Percentiles rank a stretch among this genome's conserved stretches.
These are phyloP conservation scores for Arabidopsis hybrid DNA, from an alignment of 441 rosid species.

Conservation along the genomic window DNA sequence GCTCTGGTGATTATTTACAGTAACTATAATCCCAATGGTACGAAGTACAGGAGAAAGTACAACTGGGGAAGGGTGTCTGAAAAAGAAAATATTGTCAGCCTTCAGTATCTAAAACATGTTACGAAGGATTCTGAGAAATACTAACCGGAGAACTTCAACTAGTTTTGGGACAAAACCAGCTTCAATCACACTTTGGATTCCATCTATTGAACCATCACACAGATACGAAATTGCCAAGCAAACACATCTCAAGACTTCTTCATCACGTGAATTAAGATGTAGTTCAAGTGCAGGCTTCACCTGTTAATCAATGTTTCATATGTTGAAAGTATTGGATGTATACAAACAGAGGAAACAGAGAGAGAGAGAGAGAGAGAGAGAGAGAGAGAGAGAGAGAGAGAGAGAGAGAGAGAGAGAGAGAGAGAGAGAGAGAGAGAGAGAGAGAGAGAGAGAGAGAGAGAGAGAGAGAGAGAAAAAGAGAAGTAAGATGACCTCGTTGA, in stretches of 20 bases:
- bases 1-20: conserved; percentile 79
- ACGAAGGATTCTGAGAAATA: conserved; percentile 5
- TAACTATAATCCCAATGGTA: conserved; percentile 72
- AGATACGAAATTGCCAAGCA: conserved; percentile 91
- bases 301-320: conserved; percentile 44
- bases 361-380: neutral
- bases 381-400: too few relatives aligned
- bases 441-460: too few relatives aligned
- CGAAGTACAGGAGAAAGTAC: conserved; percentile 83
- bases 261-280: conserved; percentile 71
- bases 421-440: too few relatives aligned
- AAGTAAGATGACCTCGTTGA: conserved; percentile 63
- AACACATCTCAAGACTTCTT: conserved; percentile 81
- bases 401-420: too few relatives aligned
- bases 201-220: conserved; percentile 83
- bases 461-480: neutral
- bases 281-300: conserved; percentile 79
- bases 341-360: conserved; percentile 6
- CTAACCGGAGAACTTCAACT: conserved; percentile 71
- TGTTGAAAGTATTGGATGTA: neutral
- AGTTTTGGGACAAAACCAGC: conserved; percentile 73
- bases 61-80: conserved; percentile 75
- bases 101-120: neutral
- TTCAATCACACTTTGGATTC: conserved; percentile 80
- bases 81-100: conserved; percentile 1